Conservation (phyloP, 164 flowering plant species). For the Malania oleifera region DNA sequence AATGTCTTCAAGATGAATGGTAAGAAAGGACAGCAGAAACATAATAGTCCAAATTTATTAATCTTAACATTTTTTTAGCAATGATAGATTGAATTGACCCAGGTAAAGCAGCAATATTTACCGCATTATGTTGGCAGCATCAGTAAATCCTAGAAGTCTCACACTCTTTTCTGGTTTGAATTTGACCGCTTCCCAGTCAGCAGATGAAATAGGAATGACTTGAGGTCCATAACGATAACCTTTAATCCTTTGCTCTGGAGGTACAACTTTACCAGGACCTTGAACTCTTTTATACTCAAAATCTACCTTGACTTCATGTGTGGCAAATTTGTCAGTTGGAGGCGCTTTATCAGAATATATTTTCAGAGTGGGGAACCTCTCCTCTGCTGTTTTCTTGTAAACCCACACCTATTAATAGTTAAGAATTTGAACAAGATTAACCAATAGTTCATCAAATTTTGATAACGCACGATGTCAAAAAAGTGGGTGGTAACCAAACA, state of each 20-base stretch:
- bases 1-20: constrained; percentile 45
- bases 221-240: constrained; percentile 96
- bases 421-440: background rate
- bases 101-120: constrained; percentile 24
- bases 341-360: constrained; percentile 94
- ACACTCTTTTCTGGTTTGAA: constrained; percentile 92
- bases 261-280: constrained; percentile 58
- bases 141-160: constrained; percentile 90
- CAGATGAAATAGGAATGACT: constrained; percentile 88
- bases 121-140: constrained; percentile 82
- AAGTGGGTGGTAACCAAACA: no score
- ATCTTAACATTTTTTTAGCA: background rate
- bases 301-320: constrained; percentile 90
- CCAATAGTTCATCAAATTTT: background rate
- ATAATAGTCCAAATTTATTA: background rate
- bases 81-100: background rate
- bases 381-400: constrained; percentile 88
- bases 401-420: constrained; percentile 68
- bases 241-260: constrained; percentile 95
- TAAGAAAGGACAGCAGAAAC: constrained; percentile 6
- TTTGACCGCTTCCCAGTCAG: constrained; percentile 79
- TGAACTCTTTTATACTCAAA: constrained; percentile 70
- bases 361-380: constrained; percentile 84
- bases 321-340: constrained; percentile 68
- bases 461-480: no score